Evolutionary conservation across 495 filamentous ascomycete genomes (phyloP).

Genomic region (Penicillium desertorum): DNA sequence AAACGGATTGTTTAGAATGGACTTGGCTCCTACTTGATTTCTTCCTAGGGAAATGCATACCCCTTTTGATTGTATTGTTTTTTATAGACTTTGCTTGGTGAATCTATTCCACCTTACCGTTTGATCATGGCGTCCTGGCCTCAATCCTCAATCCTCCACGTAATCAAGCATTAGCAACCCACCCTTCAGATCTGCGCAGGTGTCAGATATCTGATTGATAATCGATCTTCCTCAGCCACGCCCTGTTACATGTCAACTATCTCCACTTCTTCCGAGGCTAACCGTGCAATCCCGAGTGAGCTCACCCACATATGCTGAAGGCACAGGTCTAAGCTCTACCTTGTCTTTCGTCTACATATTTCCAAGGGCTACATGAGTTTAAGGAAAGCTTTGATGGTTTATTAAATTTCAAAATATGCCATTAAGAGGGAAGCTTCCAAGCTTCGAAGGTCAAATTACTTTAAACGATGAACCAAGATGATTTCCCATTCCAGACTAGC

Average conservation of each 20-base stretch:
- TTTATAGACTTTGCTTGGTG: slow-evolving; percentile 2
- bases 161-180: not conserved
- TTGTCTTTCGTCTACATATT: not conserved
- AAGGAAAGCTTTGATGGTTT: not conserved
- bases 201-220: not conserved
- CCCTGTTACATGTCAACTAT: not conserved
- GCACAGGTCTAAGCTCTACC: not conserved
- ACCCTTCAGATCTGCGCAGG: not conserved
- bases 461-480: not conserved
- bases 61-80: not conserved
- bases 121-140: not conserved
- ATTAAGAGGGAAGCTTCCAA: not conserved
- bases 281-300: not conserved
- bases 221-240: not conserved
- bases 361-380: too few species aligned
- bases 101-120: not conserved
- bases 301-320: not conserved
- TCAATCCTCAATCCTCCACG: too few species aligned
- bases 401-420: not conserved
- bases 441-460: not conserved
- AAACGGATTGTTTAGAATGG: not conserved
- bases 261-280: slow-evolving; percentile 6
- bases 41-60: slow-evolving; percentile 11
- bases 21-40: not conserved
- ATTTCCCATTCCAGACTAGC: slow-evolving; percentile 4